Conservation (phyloP, 345 rosid species). For the Conringia planisiliqua region DNA sequence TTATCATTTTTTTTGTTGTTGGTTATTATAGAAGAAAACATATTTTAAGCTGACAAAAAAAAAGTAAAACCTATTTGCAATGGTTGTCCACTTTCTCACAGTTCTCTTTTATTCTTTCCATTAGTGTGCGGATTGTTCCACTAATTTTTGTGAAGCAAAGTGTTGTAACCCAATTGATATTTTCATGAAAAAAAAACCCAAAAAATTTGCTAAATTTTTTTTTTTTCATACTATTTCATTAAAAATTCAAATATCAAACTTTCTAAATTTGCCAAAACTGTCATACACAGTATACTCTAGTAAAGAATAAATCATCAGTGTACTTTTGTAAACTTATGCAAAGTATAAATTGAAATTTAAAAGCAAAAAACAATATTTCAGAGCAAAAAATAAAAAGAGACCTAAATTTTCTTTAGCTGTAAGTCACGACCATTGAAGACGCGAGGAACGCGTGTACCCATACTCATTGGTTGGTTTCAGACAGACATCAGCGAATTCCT, state of each 20-base stretch:
- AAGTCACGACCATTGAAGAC: constrained; percentile 8
- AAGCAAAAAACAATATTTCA: neutral
- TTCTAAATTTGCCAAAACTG: neutral
- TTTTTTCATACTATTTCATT: neutral
- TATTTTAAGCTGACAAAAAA: constrained; percentile 7
- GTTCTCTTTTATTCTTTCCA: neutral
- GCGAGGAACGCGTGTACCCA: constrained; percentile 25
- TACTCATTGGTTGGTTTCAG: constrained; percentile 18
- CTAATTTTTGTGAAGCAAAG: constrained; percentile 4
- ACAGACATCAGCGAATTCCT: neutral
- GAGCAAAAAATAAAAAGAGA: neutral
- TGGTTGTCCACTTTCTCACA: constrained; percentile 39
- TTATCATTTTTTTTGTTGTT: neutral
- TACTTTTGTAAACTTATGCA: neutral
- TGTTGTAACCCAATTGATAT: neutral
- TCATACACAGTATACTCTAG: neutral
- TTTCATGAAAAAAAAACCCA: neutral
- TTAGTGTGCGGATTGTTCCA: constrained; percentile 8
- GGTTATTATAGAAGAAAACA: neutral
- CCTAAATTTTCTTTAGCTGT: neutral
- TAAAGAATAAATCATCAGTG: neutral
- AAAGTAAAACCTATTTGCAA: constrained; percentile 28
- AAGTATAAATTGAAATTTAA: neutral
- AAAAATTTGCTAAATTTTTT: too few species aligned
- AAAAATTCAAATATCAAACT: neutral